Evolutionary conservation across 2,329 filamentous ascomycete genomes (phyloP).

Genomic region (Chaetomium strumarium): DNA sequence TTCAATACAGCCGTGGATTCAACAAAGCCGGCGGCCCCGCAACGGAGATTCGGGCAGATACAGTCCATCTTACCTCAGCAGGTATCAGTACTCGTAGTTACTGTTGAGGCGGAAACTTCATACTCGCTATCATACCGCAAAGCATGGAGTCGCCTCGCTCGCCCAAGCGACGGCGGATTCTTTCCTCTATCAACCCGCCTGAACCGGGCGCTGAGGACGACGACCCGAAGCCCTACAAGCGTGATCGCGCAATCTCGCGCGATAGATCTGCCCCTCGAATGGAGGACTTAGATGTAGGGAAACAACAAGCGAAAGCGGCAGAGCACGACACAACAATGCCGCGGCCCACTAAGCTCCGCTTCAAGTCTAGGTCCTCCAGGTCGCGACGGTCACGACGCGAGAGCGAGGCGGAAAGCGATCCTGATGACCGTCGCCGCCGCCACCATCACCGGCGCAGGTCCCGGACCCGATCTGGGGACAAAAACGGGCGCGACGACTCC

Average conservation of each 20-base stretch:
- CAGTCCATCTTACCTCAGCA: too few relatives aligned
- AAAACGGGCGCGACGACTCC: neutral
- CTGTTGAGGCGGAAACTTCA: neutral
- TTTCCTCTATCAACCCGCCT: slow-evolving; percentile 35
- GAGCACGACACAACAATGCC: slow-evolving; percentile 6
- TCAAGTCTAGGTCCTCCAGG: slow-evolving; percentile 35
- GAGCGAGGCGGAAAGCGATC: slow-evolving; percentile 25
- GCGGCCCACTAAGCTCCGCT: slow-evolving; percentile 35
- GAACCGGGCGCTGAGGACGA: neutral
- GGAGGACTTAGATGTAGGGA: neutral
- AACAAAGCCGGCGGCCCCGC: too few relatives aligned
- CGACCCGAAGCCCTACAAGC: neutral
- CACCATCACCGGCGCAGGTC: neutral
- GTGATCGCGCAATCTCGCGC: slow-evolving; percentile 1
- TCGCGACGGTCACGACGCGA: slow-evolving; percentile 24
- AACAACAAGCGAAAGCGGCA: neutral
- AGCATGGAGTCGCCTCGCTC: slow-evolving; percentile 20
- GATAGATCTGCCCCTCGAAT: neutral
- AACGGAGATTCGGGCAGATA: too few relatives aligned
- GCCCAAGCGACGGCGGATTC: slow-evolving; percentile 41
- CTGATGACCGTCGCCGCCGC: slow-evolving; percentile 30
- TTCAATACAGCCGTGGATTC: too few relatives aligned
- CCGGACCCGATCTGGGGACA: neutral
- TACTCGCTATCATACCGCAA: neutral
- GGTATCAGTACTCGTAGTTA: too few relatives aligned